Conservation (phyloP, 2,329 filamentous ascomycete species). For the Trichoderma simmonsii region DNA sequence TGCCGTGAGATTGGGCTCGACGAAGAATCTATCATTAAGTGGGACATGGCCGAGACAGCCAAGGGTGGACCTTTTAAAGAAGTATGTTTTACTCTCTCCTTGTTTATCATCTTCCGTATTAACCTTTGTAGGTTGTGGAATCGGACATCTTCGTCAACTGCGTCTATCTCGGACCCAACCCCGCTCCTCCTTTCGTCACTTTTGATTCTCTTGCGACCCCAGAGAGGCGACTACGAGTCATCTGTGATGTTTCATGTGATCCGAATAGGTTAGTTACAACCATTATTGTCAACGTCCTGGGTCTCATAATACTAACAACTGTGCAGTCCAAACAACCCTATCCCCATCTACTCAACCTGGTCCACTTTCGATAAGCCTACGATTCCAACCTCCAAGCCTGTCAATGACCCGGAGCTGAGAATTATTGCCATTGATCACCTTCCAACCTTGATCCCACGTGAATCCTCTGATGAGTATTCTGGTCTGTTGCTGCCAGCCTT, state of each 20-base stretch:
- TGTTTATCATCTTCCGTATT: neutral
- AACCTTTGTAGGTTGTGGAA: neutral
- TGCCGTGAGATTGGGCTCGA: neutral
- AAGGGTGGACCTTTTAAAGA: neutral
- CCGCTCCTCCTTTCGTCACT: neutral
- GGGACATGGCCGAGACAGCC: neutral
- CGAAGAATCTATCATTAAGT: neutral
- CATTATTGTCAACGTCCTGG: neutral
- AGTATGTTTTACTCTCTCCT: neutral
- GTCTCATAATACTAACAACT: neutral
- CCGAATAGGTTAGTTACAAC: conserved; percentile 43
- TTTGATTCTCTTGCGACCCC: conserved; percentile 3
- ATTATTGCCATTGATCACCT: conserved; percentile 85
- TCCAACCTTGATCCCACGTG: conserved; percentile 73
- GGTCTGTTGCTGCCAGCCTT: conserved; percentile 71
- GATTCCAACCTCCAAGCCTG: conserved; percentile 50
- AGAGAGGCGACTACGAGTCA: neutral
- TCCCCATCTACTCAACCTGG: conserved; percentile 75
- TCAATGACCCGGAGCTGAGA: conserved; percentile 57
- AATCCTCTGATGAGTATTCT: conserved; percentile 81
- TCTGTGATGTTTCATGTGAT: conserved; percentile 38
- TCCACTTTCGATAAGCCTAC: conserved; percentile 41
- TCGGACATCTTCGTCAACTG: conserved; percentile 3
- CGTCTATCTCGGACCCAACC: neutral
- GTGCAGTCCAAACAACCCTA: conserved; percentile 58